A percentile compares a stretch with the other conserved stretches of the same genome.
These are phyloP conservation scores for Lithohypha guttulata DNA, from an alignment of 2,329 filamentous ascomycete species.

Conservation along the genomic window DNA sequence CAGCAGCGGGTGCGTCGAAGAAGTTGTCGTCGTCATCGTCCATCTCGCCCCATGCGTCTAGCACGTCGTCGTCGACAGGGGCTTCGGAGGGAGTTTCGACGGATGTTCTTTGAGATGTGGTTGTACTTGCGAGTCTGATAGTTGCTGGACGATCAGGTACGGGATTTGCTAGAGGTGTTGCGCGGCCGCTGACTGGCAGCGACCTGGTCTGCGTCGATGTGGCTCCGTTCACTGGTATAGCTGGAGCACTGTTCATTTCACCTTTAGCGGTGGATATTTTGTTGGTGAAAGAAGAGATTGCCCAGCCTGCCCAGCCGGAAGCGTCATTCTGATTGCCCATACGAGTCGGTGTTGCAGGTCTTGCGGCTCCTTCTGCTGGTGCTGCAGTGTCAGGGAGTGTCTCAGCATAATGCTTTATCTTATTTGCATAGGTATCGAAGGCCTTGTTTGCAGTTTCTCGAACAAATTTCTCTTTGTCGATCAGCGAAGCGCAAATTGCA, in stretches of 20 bases:
- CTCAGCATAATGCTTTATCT: slow-evolving; percentile 66
- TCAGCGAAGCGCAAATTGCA: slow-evolving; percentile 67
- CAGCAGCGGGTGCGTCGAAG: slow-evolving; percentile 32
- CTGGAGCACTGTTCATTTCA: slow-evolving; percentile 58
- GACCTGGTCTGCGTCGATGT: slow-evolving; percentile 34
- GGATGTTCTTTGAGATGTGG: slow-evolving; percentile 10
- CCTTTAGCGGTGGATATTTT: slow-evolving; percentile 76
- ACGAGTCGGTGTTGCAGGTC: slow-evolving; percentile 36
- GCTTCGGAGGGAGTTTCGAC: slow-evolving; percentile 25
- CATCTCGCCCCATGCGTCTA: slow-evolving; percentile 64
- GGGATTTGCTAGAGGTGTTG: slow-evolving; percentile 23
- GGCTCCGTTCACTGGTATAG: slow-evolving; percentile 32
- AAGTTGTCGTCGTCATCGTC: slow-evolving; percentile 45
- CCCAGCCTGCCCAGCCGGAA: slow-evolving; percentile 81
- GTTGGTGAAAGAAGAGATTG: slow-evolving; percentile 96
- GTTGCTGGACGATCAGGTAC: slow-evolving; percentile 9
- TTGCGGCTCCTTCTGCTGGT: slow-evolving; percentile 47
- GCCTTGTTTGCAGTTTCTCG: slow-evolving; percentile 87
- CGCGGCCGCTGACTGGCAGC: slow-evolving; percentile 34
- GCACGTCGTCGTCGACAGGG: slow-evolving; percentile 50
- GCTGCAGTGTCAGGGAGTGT: slow-evolving; percentile 71
- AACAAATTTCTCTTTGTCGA: slow-evolving; percentile 92
- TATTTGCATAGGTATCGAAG: slow-evolving; percentile 72
- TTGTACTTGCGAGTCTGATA: slow-evolving; percentile 10
- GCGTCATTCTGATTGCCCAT: slow-evolving; percentile 68